Percentiles rank a stretch among this genome's conserved stretches.
These are phyloP conservation scores for Penicillium nucicola DNA, from an alignment of 495 filamentous ascomycete species.

Conservation along the genomic window DNA sequence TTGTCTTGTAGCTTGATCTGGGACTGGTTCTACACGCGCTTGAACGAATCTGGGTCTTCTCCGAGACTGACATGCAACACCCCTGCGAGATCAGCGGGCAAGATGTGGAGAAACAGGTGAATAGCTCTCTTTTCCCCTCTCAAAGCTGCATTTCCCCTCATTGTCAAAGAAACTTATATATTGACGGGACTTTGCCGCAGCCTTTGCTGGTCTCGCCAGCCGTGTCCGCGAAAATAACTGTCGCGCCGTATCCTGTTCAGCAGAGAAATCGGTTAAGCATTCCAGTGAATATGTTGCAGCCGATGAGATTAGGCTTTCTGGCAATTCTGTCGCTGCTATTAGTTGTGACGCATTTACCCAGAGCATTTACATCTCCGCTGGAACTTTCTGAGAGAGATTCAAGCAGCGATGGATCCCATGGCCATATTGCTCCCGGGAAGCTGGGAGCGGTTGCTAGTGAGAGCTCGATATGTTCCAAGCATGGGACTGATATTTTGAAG, in stretches of 20 bases:
- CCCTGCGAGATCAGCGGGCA: slow-evolving; percentile 8
- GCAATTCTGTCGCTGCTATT: slow-evolving; percentile 20
- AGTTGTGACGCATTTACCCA: slow-evolving; percentile 22
- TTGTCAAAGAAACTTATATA: not conserved
- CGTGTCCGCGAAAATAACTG: not conserved
- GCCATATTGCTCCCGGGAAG: slow-evolving; percentile 31
- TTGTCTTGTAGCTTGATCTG: not conserved
- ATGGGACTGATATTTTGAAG: slow-evolving; percentile 70
- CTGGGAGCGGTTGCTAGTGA: slow-evolving; percentile 79
- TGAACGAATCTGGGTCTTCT: not conserved
- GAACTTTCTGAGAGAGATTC: slow-evolving; percentile 7
- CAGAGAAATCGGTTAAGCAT: not conserved
- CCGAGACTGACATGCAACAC: not conserved
- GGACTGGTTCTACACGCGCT: not conserved
- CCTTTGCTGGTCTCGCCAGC: not conserved
- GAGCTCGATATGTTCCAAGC: slow-evolving; percentile 68
- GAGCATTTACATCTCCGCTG: slow-evolving; percentile 21
- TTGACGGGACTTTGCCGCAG: not conserved
- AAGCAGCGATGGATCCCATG: not conserved
- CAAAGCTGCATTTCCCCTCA: not conserved
- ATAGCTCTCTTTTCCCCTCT: slow-evolving; percentile 6
- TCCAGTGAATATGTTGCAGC: slow-evolving; percentile 10
- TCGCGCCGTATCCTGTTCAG: not conserved
- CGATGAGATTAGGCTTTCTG: slow-evolving; percentile 15
- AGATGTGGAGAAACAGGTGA: slow-evolving; percentile 40